Percentiles rank a stretch among this genome's conserved stretches.
Conservation (phyloP, 164 flowering plant genomes). For the Warburgia ugandensis region DNA sequence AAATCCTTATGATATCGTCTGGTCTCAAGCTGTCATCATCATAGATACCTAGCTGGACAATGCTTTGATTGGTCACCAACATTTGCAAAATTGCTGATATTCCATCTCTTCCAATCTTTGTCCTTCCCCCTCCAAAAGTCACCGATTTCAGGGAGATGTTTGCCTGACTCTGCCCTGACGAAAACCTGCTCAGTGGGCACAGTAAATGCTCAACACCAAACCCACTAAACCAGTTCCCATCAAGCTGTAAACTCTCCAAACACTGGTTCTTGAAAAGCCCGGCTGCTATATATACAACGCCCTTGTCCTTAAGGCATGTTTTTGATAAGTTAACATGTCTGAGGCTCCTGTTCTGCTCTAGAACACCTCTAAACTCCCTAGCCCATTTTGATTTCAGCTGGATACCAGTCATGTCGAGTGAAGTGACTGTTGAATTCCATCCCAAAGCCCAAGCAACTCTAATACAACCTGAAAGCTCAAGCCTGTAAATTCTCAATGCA, state of each 20-base stretch:
- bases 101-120: conserved; percentile 69
- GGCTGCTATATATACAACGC: conserved; percentile 76
- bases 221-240: conserved; percentile 72
- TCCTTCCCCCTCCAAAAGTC: conserved; percentile 67
- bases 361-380: conserved; percentile 68
- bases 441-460: conserved; percentile 76
- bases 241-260: conserved; percentile 52
- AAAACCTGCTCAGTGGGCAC: conserved; percentile 84
- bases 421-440: conserved; percentile 61
- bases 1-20: conserved; percentile 56
- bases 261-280: conserved; percentile 74
- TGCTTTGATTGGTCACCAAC: conserved; percentile 61
- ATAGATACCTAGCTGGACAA: conserved; percentile 51
- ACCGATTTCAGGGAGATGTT: conserved; percentile 57
- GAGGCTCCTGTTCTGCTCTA: conserved; percentile 68
- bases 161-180: conserved; percentile 74
- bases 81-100: conserved; percentile 57
- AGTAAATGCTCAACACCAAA: conserved; percentile 80
- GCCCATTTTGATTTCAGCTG: conserved; percentile 78
- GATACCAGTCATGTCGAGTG: conserved; percentile 82
- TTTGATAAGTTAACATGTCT: conserved; percentile 70
- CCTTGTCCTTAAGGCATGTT: conserved; percentile 74
- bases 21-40: conserved; percentile 62
- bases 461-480: conserved; percentile 55
- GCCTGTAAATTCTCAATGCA: conserved; percentile 57